Evolutionary conservation across 495 filamentous ascomycete genomes (phyloP).

Genomic region (Lophiotrema nucula): DNA sequence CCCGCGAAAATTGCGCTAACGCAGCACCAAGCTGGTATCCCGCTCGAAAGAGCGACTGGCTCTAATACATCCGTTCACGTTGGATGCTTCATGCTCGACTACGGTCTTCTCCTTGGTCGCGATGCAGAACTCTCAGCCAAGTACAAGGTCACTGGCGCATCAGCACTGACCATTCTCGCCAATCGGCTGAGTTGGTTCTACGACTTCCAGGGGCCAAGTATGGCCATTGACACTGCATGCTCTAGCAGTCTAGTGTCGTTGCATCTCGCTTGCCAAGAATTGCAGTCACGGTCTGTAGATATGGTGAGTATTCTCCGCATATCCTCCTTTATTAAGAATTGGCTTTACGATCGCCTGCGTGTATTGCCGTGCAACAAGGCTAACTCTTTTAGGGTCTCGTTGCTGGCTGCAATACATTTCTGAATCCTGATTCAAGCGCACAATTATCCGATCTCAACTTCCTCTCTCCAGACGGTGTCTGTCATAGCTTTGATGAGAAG

Average conservation of each 20-base stretch:
- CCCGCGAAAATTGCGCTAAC: background rate
- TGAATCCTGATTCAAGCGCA: slow-evolving; percentile 1
- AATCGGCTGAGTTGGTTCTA: slow-evolving; percentile 26
- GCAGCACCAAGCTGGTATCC: slow-evolving; percentile 1
- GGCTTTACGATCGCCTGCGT: background rate
- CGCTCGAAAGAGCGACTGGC: background rate
- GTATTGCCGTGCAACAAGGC: too few relatives aligned
- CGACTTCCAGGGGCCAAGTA: slow-evolving; percentile 14
- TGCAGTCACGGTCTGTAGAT: background rate
- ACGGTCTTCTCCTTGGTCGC: background rate
- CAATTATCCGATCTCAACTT: slow-evolving; percentile 5
- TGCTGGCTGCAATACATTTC: background rate
- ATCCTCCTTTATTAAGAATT: too few relatives aligned
- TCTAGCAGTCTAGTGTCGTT: slow-evolving; percentile 21
- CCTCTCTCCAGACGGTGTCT: slow-evolving; percentile 12
- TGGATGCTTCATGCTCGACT: slow-evolving; percentile 13
- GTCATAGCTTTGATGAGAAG: slow-evolving; percentile 22
- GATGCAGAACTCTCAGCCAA: background rate
- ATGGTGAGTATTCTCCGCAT: background rate
- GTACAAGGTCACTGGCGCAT: background rate
- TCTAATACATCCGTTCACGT: slow-evolving; percentile 5
- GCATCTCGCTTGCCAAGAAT: slow-evolving; percentile 20
- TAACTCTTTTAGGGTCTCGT: background rate
- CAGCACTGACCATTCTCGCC: background rate
- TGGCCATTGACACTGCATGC: slow-evolving; percentile 25